phyloP scores from a whole-genome alignment of 2,329 filamentous ascomycete genomes.

The Colletotrichum sp. region DNA sequence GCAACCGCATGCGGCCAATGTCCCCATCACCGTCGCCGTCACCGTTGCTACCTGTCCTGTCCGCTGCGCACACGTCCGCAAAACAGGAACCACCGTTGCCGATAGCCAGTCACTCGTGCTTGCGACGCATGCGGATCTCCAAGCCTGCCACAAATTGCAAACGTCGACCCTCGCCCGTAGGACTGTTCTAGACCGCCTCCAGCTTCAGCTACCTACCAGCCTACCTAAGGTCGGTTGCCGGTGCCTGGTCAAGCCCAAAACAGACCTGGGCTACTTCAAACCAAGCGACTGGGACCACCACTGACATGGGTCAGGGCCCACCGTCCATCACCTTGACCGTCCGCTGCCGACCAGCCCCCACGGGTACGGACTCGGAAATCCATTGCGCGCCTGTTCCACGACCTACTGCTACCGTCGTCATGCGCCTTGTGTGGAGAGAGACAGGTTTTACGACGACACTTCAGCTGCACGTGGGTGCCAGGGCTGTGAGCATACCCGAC shows the following conservation, averaged over 20 bases:
- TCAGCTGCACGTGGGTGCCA: neutral
- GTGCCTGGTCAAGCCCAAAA: neutral
- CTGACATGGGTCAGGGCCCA: neutral
- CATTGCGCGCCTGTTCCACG: neutral
- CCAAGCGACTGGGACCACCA: neutral
- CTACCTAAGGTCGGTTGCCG: neutral
- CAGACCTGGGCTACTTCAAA: neutral
- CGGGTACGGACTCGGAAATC: neutral
- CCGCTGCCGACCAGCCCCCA: neutral
- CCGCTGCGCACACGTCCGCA: neutral
- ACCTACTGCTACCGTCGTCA: neutral
- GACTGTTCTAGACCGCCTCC: neutral
- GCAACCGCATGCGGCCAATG: neutral
- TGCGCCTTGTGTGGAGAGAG: neutral
- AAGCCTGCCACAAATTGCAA: neutral
- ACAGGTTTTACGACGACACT: neutral
- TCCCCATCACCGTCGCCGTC: neutral
- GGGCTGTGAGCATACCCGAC: neutral
- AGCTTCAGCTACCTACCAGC: neutral
- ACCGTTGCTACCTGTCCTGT: neutral
- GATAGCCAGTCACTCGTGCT: neutral
- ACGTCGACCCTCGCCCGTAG: neutral
- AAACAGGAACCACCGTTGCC: neutral
- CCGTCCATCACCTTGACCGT: no score
- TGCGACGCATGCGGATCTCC: neutral